A percentile compares a stretch with the other conserved stretches of the same genome.
Conservation (phyloP, 164 flowering plant species). For the Magnolia sinica region DNA sequence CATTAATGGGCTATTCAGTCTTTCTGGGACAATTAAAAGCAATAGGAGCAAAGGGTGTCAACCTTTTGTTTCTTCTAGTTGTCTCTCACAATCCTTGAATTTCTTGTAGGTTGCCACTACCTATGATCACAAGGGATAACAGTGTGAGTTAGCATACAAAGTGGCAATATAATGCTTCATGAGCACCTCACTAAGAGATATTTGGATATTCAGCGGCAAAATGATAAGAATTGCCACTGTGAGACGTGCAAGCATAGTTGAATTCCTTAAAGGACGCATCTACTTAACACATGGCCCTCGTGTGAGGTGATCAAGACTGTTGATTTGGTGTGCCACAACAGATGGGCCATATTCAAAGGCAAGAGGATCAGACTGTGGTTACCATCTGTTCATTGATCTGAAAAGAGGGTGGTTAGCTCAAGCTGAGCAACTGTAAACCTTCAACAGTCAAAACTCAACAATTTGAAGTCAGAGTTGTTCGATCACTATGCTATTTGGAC, state of each 20-base stretch:
- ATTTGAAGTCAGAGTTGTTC: no score
- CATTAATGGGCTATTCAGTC: neutral
- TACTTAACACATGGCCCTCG: neutral
- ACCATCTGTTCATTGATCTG: no score
- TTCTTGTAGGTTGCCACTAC: slow-evolving; percentile 63
- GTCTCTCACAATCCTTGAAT: slow-evolving; percentile 87
- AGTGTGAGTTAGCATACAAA: neutral
- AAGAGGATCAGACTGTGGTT: no score
- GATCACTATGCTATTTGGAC: neutral
- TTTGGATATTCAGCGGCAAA: neutral
- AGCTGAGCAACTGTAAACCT: no score
- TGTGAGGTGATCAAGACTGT: neutral
- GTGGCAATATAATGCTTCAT: neutral
- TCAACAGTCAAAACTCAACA: no score
- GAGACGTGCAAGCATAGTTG: neutral
- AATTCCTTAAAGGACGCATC: neutral
- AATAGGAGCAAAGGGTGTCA: neutral
- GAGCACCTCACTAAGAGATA: neutral
- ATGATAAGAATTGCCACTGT: neutral
- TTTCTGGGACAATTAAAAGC: neutral
- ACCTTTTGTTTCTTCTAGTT: slow-evolving; percentile 88
- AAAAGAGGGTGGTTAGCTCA: no score
- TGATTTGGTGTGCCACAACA: neutral
- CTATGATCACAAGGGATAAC: slow-evolving; percentile 30
- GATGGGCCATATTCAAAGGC: neutral